These are phyloP conservation scores for Hebeloma cylindrosporum DNA, from an alignment of 768 basidiomycete genomes.

Conservation along the genomic window DNA sequence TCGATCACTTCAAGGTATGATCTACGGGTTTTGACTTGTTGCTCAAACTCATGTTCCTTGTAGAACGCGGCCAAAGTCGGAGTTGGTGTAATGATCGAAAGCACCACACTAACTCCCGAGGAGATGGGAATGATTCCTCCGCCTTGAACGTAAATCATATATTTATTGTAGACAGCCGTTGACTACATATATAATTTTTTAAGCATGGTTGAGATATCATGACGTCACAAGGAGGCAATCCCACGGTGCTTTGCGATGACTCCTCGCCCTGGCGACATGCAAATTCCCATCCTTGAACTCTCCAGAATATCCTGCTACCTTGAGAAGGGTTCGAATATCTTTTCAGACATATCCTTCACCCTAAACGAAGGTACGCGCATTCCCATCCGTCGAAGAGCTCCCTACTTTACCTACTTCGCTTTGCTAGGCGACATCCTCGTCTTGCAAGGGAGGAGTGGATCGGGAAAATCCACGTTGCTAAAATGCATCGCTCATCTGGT, in stretches of 20 bases:
- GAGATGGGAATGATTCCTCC: conserved; percentile 73
- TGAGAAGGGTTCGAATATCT: conserved; percentile 49
- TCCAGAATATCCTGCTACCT: conserved; percentile 49
- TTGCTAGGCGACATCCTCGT: conserved; percentile 65
- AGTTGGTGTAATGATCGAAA: conserved; percentile 98
- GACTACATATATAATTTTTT: conserved; percentile 12
- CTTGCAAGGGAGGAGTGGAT: conserved; percentile 78
- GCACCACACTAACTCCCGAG: conserved; percentile 74
- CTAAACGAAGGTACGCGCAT: conserved; percentile 51
- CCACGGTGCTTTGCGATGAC: not conserved
- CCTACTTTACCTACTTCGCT: not conserved
- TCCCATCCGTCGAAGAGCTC: not conserved
- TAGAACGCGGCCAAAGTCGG: conserved; percentile 94
- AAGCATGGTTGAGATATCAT: conserved; percentile 6
- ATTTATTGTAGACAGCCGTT: conserved; percentile 22
- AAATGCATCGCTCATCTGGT: conserved; percentile 84
- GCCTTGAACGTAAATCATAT: conserved; percentile 27
- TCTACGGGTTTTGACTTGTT: conserved; percentile 3
- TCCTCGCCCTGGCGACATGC: conserved; percentile 14
- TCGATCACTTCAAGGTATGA: conserved; percentile 95
- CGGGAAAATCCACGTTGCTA: conserved; percentile 78
- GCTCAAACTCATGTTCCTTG: conserved; percentile 3
- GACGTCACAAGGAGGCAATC: too few relatives aligned
- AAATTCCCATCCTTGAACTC: conserved; percentile 49
- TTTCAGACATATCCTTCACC: conserved; percentile 58